Conservation (phyloP, 2,329 filamentous ascomycete genomes). For the Diaporthe australafricana region DNA sequence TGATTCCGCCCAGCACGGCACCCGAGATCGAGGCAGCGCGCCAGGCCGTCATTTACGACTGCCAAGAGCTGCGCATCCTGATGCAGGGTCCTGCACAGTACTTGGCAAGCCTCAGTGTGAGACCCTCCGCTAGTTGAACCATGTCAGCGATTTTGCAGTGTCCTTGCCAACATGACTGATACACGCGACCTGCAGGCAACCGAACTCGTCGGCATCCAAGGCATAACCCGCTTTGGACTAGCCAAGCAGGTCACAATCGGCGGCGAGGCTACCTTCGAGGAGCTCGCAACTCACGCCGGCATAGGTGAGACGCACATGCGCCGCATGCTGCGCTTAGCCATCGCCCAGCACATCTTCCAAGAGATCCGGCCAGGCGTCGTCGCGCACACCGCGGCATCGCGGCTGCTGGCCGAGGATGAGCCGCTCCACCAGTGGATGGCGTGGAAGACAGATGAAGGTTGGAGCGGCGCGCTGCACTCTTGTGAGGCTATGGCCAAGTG, state of each 20-base stretch:
- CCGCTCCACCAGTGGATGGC: conserved; percentile 27
- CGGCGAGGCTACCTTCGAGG: conserved; percentile 21
- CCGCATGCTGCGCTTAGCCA: conserved; percentile 7
- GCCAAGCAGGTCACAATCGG: neutral
- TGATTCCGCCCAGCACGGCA: neutral
- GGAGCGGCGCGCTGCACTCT: conserved; percentile 6
- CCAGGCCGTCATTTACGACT: conserved; percentile 27
- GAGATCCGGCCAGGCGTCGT: conserved; percentile 17
- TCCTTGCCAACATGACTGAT: neutral
- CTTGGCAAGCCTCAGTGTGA: conserved; percentile 9
- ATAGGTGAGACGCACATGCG: conserved; percentile 28
- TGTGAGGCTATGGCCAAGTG: conserved; percentile 22
- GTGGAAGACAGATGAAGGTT: conserved; percentile 18
- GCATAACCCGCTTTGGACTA: conserved; percentile 26
- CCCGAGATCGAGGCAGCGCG: conserved; percentile 27
- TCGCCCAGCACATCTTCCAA: conserved; percentile 28
- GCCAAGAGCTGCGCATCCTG: conserved; percentile 26
- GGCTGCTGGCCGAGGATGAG: conserved; percentile 29
- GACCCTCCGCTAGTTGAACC: neutral
- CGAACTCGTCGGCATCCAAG: conserved; percentile 10
- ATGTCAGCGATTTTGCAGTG: neutral
- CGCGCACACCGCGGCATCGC: conserved; percentile 27
- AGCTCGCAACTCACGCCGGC: conserved; percentile 17
- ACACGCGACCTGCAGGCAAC: neutral
- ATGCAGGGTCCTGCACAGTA: conserved; percentile 26